Conservation (phyloP, 805 yeast genomes). For the Saturnispora besseyi region DNA sequence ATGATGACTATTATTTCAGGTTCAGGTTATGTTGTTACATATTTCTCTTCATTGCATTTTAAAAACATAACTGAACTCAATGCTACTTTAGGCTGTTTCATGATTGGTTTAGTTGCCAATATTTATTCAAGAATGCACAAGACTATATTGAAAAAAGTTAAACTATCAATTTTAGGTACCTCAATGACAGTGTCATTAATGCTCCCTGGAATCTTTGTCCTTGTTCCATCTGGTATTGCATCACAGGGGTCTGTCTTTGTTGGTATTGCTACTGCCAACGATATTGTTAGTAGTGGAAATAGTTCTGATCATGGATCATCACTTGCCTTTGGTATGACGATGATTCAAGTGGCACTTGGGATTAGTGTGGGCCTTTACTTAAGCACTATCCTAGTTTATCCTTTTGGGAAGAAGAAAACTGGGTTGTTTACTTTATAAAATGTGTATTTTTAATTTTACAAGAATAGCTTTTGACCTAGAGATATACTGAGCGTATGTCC, state of each 20-base stretch:
- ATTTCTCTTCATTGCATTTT: conserved; percentile 69
- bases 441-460: neutral
- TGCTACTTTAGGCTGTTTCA: conserved; percentile 84
- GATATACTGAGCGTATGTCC: no score
- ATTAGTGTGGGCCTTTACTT: conserved; percentile 90
- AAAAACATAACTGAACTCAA: conserved; percentile 61
- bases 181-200: conserved; percentile 84
- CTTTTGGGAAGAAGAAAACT: conserved; percentile 83
- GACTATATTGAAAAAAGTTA: conserved; percentile 35
- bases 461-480: no score
- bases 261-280: conserved; percentile 70
- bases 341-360: conserved; percentile 91
- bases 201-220: conserved; percentile 92
- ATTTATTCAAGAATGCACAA: conserved; percentile 78
- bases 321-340: conserved; percentile 64
- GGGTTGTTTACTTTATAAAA: conserved; percentile 69
- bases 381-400: conserved; percentile 83
- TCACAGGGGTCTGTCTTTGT: conserved; percentile 77
- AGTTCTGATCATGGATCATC: conserved; percentile 18
- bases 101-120: conserved; percentile 82
- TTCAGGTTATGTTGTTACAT: conserved; percentile 51
- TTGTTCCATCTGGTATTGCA: conserved; percentile 92
- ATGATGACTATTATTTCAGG: conserved; percentile 72
- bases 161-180: conserved; percentile 16
- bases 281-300: conserved; percentile 33